Evolutionary conservation across 305 asterid species (phyloP).

Genomic region (Petunia hybrid): DNA sequence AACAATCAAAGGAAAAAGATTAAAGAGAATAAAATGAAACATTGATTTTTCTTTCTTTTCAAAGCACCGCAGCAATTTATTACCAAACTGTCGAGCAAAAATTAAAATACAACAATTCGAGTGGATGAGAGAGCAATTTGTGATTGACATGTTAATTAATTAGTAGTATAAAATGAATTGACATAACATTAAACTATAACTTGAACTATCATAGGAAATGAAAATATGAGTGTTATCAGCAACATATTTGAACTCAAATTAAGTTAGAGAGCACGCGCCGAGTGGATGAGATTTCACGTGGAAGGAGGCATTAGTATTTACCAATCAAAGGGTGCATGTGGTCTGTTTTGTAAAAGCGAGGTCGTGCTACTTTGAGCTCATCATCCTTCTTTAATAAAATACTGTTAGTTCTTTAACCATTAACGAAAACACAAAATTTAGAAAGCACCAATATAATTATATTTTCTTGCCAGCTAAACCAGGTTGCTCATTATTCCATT

Average conservation of each 20-base stretch:
- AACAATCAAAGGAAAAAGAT: no score
- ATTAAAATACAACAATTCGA: no score
- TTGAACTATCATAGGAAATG: background rate
- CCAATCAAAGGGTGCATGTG: constrained; percentile 53
- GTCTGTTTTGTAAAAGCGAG: background rate
- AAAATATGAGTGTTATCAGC: background rate
- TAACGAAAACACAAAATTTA: background rate
- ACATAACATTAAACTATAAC: no score
- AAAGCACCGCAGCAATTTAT: no score
- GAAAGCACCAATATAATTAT: background rate
- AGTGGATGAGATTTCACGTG: constrained; percentile 45
- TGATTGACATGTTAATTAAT: no score
- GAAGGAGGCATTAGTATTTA: constrained; percentile 14
- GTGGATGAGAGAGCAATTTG: no score
- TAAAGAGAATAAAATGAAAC: no score
- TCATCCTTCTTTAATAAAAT: background rate
- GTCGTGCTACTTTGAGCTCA: background rate
- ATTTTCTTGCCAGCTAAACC: constrained; percentile 10
- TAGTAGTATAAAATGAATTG: no score
- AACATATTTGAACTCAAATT: background rate
- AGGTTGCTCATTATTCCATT: background rate
- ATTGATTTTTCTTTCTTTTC: no score
- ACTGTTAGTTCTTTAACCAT: background rate
- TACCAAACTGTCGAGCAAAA: no score
- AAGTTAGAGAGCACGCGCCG: constrained; percentile 48